Evolutionary conservation across 176 grass and related monocot genomes (phyloP).

Genomic region (Cenchrus americanus): DNA sequence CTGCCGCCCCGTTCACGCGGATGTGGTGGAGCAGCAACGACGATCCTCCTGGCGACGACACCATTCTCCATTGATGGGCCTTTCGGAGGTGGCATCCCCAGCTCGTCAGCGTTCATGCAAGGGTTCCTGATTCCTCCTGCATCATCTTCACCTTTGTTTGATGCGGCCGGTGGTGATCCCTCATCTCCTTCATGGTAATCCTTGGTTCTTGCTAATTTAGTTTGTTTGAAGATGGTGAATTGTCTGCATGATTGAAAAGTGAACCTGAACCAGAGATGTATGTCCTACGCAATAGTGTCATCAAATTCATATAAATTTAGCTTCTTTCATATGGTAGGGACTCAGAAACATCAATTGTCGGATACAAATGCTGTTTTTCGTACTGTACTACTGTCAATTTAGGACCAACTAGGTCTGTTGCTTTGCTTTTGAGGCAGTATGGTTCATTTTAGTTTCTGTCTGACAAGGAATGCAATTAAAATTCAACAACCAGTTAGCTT

Average conservation of each 20-base stretch:
- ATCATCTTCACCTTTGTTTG: no score
- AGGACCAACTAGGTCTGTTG: conserved; percentile 28
- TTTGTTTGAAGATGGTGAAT: no score
- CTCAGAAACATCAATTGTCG: conserved; percentile 42
- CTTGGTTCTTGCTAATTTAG: no score
- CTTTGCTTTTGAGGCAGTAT: neutral
- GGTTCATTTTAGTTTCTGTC: conserved; percentile 36
- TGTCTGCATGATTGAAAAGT: conserved; percentile 40
- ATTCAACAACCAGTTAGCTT: neutral
- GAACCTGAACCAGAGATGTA: conserved; percentile 60
- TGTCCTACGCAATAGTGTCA: conserved; percentile 57
- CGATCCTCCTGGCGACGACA: no score
- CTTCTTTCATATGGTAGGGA: conserved; percentile 45
- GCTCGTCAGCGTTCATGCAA: no score
- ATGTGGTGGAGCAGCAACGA: no score
- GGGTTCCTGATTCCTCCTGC: no score
- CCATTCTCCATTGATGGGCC: no score
- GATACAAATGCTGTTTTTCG: conserved; percentile 32
- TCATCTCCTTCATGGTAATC: no score
- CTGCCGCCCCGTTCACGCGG: no score
- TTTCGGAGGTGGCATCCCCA: no score
- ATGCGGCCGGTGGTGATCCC: no score
- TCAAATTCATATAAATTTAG: conserved; percentile 44
- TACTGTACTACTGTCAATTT: conserved; percentile 22
- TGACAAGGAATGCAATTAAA: neutral